phyloP scores from a whole-genome alignment of 169 alveolate genomes.

The Cryptosporidium bovis region DNA sequence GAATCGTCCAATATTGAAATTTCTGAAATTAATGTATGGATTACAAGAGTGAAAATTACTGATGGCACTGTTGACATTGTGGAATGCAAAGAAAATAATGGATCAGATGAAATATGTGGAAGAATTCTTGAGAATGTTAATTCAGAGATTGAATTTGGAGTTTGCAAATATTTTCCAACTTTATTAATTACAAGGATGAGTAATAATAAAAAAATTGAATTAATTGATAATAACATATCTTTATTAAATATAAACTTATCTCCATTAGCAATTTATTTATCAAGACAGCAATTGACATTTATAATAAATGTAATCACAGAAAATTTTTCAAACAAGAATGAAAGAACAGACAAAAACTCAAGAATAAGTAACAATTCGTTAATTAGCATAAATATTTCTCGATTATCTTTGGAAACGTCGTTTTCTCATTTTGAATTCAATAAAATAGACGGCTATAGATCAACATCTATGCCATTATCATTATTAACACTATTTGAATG shows the following conservation, averaged over 20 bases:
- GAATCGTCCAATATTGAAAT: not conserved
- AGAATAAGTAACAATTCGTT: not conserved
- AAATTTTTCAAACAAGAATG: not conserved
- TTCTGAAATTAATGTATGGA: conserved; percentile 5
- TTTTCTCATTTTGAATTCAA: conserved; percentile 25
- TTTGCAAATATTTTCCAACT: conserved; percentile 15
- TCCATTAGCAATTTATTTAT: conserved; percentile 37
- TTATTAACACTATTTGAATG: conserved; percentile 27
- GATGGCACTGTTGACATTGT: conserved; percentile 36
- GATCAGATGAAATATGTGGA: conserved; percentile 44
- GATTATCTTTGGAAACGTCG: conserved; percentile 51
- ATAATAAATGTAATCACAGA: conserved; percentile 22
- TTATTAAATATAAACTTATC: conserved; percentile 22
- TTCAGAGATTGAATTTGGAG: conserved; percentile 11
- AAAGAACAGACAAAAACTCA: not conserved
- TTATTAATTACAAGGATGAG: conserved; percentile 1
- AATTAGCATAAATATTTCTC: conserved; percentile 13
- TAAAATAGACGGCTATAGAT: not conserved
- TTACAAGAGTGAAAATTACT: conserved; percentile 1
- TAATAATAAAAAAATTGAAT: not conserved
- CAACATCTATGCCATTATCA: conserved; percentile 25
- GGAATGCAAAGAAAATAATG: conserved; percentile 27
- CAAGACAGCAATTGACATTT: conserved; percentile 67
- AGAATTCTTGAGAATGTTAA: conserved; percentile 35
- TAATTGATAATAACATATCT: not conserved